Percentiles rank a stretch among this genome's conserved stretches.
These are phyloP conservation scores for Ramichloridium luteum DNA, from an alignment of 2,329 filamentous ascomycete species.

Conservation along the genomic window DNA sequence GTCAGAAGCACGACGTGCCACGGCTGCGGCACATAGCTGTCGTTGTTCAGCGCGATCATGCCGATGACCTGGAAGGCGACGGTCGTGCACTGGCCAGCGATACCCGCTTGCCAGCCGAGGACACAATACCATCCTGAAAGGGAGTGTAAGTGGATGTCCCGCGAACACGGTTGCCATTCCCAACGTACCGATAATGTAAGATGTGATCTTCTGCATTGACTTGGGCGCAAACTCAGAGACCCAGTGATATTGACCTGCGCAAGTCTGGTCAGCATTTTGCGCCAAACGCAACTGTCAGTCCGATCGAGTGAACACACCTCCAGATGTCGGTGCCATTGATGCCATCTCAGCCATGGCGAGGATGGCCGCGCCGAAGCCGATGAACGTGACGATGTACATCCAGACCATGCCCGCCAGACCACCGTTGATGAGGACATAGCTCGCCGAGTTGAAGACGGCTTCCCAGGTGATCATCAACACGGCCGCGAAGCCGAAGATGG, in stretches of 20 bases:
- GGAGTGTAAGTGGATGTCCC: neutral
- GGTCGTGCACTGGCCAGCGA: slow-evolving; percentile 32
- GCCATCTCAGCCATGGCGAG: slow-evolving; percentile 17
- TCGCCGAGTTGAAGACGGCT: slow-evolving; percentile 12
- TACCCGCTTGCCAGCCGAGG: slow-evolving; percentile 28
- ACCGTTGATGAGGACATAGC: slow-evolving; percentile 17
- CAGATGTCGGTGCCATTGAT: slow-evolving; percentile 24
- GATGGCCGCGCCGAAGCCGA: slow-evolving; percentile 15
- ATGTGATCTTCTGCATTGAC: slow-evolving; percentile 30
- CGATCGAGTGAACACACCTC: slow-evolving; percentile 14
- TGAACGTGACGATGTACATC: slow-evolving; percentile 13
- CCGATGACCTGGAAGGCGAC: slow-evolving; percentile 31
- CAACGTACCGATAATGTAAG: slow-evolving; percentile 27
- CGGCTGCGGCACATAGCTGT: slow-evolving; percentile 28
- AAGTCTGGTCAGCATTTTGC: slow-evolving; percentile 6
- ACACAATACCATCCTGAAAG: slow-evolving; percentile 30
- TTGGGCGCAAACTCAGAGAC: slow-evolving; percentile 31
- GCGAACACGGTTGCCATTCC: neutral
- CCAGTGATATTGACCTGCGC: slow-evolving; percentile 25
- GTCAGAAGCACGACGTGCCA: slow-evolving; percentile 36
- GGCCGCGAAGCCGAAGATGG: slow-evolving; percentile 19
- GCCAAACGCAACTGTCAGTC: neutral
- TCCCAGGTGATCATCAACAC: slow-evolving; percentile 23
- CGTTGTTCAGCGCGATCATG: slow-evolving; percentile 33
- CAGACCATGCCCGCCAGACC: slow-evolving; percentile 18